Evolutionary conservation across 2,329 filamentous ascomycete species (phyloP).

Genomic region (Curvularia eragrostidis): DNA sequence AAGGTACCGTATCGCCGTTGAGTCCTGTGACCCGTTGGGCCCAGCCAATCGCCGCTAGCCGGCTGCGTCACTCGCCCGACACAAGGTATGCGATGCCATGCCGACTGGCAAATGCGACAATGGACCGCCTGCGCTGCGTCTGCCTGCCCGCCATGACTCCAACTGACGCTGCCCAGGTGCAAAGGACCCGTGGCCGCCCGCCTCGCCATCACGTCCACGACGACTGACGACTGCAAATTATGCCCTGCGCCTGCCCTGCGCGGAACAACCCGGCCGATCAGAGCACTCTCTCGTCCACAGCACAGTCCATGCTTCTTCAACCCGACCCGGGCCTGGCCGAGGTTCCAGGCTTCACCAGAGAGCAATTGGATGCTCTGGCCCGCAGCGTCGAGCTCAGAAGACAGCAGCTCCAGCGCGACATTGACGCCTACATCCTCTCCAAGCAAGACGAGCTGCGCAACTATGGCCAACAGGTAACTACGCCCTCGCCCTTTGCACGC

Average conservation of each 20-base stretch:
- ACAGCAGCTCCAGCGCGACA: slow-evolving; percentile 47
- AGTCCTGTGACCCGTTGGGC: slow-evolving; percentile 24
- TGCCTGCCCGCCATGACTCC: slow-evolving; percentile 24
- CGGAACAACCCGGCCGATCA: slow-evolving; percentile 30
- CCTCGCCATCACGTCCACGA: slow-evolving; percentile 5
- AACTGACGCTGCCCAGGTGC: slow-evolving; percentile 27
- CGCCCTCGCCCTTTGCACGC: slow-evolving; percentile 5
- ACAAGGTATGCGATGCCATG: slow-evolving; percentile 34
- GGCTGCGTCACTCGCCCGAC: slow-evolving; percentile 39
- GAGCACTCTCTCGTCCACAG: slow-evolving; percentile 8
- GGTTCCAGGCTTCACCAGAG: slow-evolving; percentile 39
- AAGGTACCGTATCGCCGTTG: slow-evolving; percentile 8
- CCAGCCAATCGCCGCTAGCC: slow-evolving; percentile 30
- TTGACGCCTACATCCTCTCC: slow-evolving; percentile 41
- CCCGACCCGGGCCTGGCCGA: slow-evolving; percentile 40
- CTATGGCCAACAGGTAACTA: slow-evolving; percentile 43
- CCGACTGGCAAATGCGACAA: slow-evolving; percentile 12
- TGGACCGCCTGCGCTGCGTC: slow-evolving; percentile 17
- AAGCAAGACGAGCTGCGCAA: slow-evolving; percentile 44
- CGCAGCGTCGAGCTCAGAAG: slow-evolving; percentile 45
- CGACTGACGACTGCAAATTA: slow-evolving; percentile 11
- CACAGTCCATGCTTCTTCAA: slow-evolving; percentile 42
- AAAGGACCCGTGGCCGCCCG: slow-evolving; percentile 4
- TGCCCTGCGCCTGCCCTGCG: slow-evolving; percentile 18
- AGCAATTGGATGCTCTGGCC: slow-evolving; percentile 43